Percentiles rank a stretch among this genome's conserved stretches.
Conservation (phyloP, 768 basidiomycete species). For the Lentinula edodes region DNA sequence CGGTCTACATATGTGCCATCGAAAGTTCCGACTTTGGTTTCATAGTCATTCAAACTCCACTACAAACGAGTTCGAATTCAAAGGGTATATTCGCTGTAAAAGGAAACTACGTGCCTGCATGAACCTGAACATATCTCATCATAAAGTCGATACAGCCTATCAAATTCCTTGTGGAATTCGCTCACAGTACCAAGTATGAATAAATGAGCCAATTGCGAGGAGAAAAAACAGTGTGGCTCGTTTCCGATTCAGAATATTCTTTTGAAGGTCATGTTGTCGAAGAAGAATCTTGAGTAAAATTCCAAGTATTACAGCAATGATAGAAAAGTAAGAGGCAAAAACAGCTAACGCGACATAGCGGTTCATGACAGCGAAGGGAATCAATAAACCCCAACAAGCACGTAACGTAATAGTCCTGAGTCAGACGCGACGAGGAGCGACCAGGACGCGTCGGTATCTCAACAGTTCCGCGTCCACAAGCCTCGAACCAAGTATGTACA, state of each 20-base stretch:
- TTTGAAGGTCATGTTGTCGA: background rate
- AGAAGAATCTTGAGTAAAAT: slow-evolving; percentile 19
- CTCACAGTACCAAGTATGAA: slow-evolving; percentile 46
- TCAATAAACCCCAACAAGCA: background rate
- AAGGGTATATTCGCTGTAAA: no score
- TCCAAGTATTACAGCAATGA: slow-evolving; percentile 23
- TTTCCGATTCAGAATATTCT: background rate
- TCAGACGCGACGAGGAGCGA: background rate
- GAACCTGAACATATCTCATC: slow-evolving; percentile 41
- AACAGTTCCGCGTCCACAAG: background rate
- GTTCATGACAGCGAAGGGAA: background rate
- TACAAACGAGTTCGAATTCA: slow-evolving; percentile 11
- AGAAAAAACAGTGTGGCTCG: slow-evolving; percentile 20
- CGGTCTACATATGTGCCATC: slow-evolving; percentile 17
- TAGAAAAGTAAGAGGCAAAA: slow-evolving; percentile 27
- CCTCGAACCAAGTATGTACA: background rate
- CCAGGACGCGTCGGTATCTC: background rate
- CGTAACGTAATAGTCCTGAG: background rate
- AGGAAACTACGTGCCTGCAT: slow-evolving; percentile 25
- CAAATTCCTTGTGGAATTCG: background rate
- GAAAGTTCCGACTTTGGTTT: slow-evolving; percentile 11
- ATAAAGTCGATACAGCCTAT: background rate
- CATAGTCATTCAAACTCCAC: slow-evolving; percentile 54
- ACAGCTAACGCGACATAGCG: slow-evolving; percentile 16
- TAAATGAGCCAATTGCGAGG: slow-evolving; percentile 29